Base-by-base conservation (phyloP, 306 rosid genomes). In the Phaseolus lunatus region DNA sequence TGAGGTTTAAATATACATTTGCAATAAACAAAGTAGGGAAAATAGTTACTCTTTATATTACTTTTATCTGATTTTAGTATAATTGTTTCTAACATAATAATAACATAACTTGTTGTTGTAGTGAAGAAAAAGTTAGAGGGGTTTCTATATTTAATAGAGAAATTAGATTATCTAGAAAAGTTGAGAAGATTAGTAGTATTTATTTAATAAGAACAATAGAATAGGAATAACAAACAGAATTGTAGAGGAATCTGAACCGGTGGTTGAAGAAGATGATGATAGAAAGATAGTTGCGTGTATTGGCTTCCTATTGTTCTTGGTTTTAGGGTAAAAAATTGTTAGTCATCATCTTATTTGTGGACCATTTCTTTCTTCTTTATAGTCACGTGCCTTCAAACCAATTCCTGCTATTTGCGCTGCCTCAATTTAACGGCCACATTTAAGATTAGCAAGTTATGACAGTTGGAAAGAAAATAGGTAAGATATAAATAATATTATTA, bases 271-370 rank as follows among this genome's bases (percentile, higher is more conserved):
- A 58, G 39, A n/a, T 58, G 67, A 59, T 59, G 67, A 29, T 26
- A 14, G 37, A 33, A 1, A 33, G 45, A 31, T 31, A 22, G 72
- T 59, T 61, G 44, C 56, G 82, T 70, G 77, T 14, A 50, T 33
- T 15, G 48, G 45, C 54, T 79, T 70, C 64, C 20, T 14, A n/a
- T 26, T 54, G 13, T 24, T 43, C 49, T 45, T 68, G 59, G 3
- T 49, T 70, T 71, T 70, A 58, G 72, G 77, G 65, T 61, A 59
- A 48, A 8, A 47, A 15, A 6, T 48, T 59, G 10, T 35, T 78
- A 31, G 31, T 70, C 70, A 20, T 59, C 70, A 47, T 58, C 9
- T 29, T 15, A 47, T 68, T 78, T 44, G 68, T 78, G 81, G 76
- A 69, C 31, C 50, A 57, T 41, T 54, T 29, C 41, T 23, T 43